A percentile compares a stretch with the other conserved stretches of the same genome.
Evolutionary conservation across 148 eudicot genomes (phyloP).

Genomic region (Fagopyrum tataricum): DNA sequence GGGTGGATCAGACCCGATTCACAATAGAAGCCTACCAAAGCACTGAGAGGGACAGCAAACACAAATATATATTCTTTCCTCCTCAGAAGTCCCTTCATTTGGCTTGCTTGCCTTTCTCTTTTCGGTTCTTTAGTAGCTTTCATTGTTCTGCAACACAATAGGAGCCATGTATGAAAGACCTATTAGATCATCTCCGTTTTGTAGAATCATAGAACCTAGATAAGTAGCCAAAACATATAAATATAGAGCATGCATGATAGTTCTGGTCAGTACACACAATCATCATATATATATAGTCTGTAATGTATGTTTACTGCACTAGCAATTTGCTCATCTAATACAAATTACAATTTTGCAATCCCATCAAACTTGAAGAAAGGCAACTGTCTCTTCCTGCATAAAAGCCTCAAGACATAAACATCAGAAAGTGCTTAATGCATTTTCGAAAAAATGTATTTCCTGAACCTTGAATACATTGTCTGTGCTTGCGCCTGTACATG

Average conservation of each 20-base stretch:
- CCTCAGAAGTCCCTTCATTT: background rate
- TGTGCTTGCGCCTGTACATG: conserved; percentile 2
- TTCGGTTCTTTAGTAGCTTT: conserved; percentile 4
- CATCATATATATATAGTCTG: background rate
- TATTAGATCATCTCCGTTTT: conserved; percentile 8
- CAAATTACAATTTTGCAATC: background rate
- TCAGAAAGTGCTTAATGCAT: background rate
- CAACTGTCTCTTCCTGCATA: background rate
- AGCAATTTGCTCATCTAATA: background rate
- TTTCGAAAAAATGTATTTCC: background rate
- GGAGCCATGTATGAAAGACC: background rate
- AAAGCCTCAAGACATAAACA: background rate
- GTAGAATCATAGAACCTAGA: background rate
- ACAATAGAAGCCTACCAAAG: conserved; percentile 33
- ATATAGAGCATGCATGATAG: background rate
- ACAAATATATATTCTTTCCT: background rate
- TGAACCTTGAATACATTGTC: background rate
- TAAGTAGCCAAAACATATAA: background rate
- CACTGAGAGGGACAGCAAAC: background rate
- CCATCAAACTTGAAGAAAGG: background rate
- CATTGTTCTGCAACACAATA: background rate
- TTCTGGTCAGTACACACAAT: conserved; percentile 8
- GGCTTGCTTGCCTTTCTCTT: conserved; percentile 1
- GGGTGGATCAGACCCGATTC: conserved; percentile 87
- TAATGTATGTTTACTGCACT: background rate